Conservation (phyloP, 345 rosid species). For the Moricandia arvensis region DNA sequence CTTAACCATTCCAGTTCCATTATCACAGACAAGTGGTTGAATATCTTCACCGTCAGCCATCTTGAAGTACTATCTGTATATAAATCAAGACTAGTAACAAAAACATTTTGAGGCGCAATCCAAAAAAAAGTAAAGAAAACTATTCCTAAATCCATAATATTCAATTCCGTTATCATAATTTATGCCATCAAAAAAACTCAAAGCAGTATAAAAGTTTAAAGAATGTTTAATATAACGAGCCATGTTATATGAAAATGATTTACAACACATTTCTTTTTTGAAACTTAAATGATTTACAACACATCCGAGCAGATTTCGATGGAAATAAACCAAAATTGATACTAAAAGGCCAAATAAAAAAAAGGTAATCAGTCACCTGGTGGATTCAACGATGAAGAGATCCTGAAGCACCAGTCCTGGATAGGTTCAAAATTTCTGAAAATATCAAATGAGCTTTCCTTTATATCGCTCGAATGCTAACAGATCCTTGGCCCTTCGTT, state of each 20-base stretch:
- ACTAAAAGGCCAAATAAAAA: neutral
- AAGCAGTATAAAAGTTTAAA: neutral
- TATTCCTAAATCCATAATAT: neutral
- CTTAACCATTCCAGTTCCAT: constrained; percentile 40
- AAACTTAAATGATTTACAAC: neutral
- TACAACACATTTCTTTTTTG: neutral
- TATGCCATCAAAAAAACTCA: neutral
- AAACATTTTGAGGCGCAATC: neutral
- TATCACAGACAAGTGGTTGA: constrained; percentile 35
- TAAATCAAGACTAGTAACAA: constrained; percentile 18
- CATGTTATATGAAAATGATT: neutral
- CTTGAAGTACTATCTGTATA: neutral
- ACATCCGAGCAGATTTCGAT: neutral
- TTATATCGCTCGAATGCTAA: constrained; percentile 15
- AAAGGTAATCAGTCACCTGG: constrained; percentile 6
- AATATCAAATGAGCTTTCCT: constrained; percentile 2
- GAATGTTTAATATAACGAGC: neutral
- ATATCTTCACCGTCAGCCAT: constrained; percentile 33
- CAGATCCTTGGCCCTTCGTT: constrained; percentile 16
- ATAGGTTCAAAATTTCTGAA: constrained; percentile 23
- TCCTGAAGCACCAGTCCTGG: neutral
- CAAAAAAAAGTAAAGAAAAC: neutral
- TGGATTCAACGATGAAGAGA: constrained; percentile 3
- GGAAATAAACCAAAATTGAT: neutral
- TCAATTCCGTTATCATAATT: neutral